Evolutionary conservation across 768 basidiomycete genomes (phyloP), one percentile per base, ranked within the genome.

Genomic region (Lepiota subincarnata): DNA sequence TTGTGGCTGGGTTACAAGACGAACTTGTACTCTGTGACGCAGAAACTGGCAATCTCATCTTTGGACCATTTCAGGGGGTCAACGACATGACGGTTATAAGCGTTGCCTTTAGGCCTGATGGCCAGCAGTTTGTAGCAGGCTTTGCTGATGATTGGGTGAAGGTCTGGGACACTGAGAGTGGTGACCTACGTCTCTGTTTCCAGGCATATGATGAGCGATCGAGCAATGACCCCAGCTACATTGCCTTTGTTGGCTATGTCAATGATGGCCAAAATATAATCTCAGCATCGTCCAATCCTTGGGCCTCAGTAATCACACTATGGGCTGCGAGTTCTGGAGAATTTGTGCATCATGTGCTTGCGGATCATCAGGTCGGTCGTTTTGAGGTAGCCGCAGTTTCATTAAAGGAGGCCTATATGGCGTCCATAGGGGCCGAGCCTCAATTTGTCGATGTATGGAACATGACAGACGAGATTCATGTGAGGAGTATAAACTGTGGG

Each of bases 1-100:
- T 69, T 39, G 61, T 58, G 4, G 68, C 70, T 4, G 68, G 62
- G 3, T 66, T 62, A 16, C 36, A 40, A 2, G 68, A 69, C 53
- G 50, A 57, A 4, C 64, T 63, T 13, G 55, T 71, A n/a, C 35
- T 51, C 22, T 66, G 46, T 36, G 64, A 65, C 26, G 37, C 50
- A 7, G 26, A 53, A n/a, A 60, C 50, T 6, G 55, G 57, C 13
- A 39, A 41, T 16, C 36, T 53, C 18, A 24, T 59, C 31, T 50
- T 45, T 19, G 50, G 55, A 34, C 57, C 55, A 53, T 55, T 66
- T 62, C 51, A 50, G 14, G 53, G 64, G 2, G 65, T 65, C 37
- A 26, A 51, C 2, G 53, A 51, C 2, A 50, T 53, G 28, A 41
- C 19, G 7, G 60, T 68, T 19, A 52, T 38, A 7, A 60, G 59